These are phyloP conservation scores for Fagus sylvatica DNA, from an alignment of 306 rosid species.

Conservation along the genomic window DNA sequence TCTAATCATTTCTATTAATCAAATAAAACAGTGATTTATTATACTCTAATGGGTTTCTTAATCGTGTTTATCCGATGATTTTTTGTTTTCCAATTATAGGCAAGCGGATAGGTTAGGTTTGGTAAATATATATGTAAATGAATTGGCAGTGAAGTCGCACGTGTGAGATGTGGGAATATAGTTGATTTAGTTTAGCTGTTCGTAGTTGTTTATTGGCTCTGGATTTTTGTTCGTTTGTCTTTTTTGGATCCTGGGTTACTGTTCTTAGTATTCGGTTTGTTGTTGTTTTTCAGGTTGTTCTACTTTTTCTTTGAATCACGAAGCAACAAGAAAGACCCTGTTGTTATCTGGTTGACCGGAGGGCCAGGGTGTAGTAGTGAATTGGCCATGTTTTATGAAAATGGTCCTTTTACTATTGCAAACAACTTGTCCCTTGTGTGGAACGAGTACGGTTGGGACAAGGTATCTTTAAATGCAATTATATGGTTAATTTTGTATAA, in stretches of 20 bases:
- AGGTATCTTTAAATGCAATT: conserved; percentile 43
- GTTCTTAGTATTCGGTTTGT: conserved; percentile 15
- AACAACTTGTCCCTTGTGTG: conserved; percentile 85
- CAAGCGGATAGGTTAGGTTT: background rate
- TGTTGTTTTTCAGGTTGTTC: conserved; percentile 71
- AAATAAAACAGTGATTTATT: background rate
- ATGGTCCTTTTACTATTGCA: conserved; percentile 85
- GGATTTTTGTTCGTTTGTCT: background rate
- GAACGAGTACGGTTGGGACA: conserved; percentile 96
- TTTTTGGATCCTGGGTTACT: background rate
- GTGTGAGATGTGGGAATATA: background rate
- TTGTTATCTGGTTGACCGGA: conserved; percentile 97
- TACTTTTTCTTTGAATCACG: conserved; percentile 92
- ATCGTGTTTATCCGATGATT: background rate
- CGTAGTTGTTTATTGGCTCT: background rate
- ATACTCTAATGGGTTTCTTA: background rate
- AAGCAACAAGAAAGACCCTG: conserved; percentile 72
- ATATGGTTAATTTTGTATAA: background rate
- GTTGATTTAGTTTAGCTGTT: background rate
- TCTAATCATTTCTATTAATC: background rate
- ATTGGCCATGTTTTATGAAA: conserved; percentile 92
- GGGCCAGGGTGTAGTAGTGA: conserved; percentile 99
- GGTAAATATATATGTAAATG: background rate
- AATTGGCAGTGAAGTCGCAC: background rate
- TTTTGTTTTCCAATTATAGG: background rate